Base-by-base conservation (phyloP, 2,329 filamentous ascomycete species). In the Trichoderma aggressivum region DNA sequence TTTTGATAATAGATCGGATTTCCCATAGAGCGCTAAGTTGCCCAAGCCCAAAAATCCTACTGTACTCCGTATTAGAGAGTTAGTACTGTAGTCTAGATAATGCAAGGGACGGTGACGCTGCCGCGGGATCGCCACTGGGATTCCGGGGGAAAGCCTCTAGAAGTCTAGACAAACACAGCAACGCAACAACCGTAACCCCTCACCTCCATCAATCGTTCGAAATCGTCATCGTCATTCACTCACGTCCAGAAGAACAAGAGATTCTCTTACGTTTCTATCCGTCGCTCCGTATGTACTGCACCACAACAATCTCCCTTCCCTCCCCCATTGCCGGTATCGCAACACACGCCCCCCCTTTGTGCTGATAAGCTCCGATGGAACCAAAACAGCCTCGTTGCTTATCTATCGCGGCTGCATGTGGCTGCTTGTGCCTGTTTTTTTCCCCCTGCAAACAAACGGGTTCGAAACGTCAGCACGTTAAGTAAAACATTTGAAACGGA, bases 91-190 rank as follows among this genome's bases (percentile, higher is more conserved):
- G 26, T 28, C 26, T 28, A 28, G 26, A 28, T 43, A 62, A 71
- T 71, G 70, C 70, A 71, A 71, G 70, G 70, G 58, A 71, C 70
- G 16, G 70, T 67, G 63, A 71, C 63, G 70, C 36, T 59, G 65
- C 65, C 65, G 65, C 55, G 39, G 30, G 69, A 71, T 71, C 61
- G 69, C 55, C 61, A 70, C 67, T 59, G 59, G 67, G 56, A n/a
- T 39, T 67, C 64, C 18, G 53, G 55, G 64, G 55, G 50, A 61
- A 50, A 18, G 26, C 8, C 12, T 58, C 34, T 56, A 30, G 14
- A 47, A 12, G 10, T 32, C 21, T 59, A 58, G 47, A 65, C 63
- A 39, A 30, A 24, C 55, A 56, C 63, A 26, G n/a, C 8, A 58
- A n/a, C 24, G 39, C 53, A 61, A 30, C 62, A 53, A 14, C 24